These are phyloP conservation scores for Gossypium anomalum DNA, from an alignment of 345 rosid genomes.

Conservation along the genomic window DNA sequence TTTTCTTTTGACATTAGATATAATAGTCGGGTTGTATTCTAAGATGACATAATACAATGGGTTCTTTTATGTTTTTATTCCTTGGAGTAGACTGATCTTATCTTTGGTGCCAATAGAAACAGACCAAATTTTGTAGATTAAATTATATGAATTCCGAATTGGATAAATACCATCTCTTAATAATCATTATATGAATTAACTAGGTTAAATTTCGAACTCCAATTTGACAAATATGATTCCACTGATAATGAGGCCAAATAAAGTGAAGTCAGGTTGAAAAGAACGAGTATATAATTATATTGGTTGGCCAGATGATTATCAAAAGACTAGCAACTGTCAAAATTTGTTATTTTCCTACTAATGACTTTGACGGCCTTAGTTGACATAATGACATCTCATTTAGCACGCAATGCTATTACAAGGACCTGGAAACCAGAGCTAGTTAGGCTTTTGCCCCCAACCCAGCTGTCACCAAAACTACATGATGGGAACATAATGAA, in stretches of 20 bases:
- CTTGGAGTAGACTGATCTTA: not conserved
- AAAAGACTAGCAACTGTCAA: not conserved
- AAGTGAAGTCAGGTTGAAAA: not conserved
- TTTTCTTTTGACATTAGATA: not conserved
- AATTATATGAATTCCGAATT: not conserved
- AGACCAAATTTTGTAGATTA: not conserved
- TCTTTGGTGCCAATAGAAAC: not conserved
- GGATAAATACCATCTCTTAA: not conserved
- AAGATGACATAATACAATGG: not conserved
- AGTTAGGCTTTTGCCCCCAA: not conserved
- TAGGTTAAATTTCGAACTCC: no score
- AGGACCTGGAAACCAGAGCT: not conserved
- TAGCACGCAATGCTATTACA: not conserved
- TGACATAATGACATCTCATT: not conserved
- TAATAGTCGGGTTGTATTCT: not conserved
- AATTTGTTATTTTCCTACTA: not conserved
- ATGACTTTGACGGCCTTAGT: not conserved
- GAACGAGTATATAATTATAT: not conserved
- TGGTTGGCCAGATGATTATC: not conserved
- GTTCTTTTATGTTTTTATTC: not conserved
- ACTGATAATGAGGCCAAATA: not conserved
- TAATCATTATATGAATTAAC: no score
- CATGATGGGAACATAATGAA: not conserved
- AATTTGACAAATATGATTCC: not conserved
- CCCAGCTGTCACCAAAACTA: not conserved